These are phyloP conservation scores for Haberlea rhodopensis DNA, from an alignment of 257 asterid species.

Conservation along the genomic window DNA sequence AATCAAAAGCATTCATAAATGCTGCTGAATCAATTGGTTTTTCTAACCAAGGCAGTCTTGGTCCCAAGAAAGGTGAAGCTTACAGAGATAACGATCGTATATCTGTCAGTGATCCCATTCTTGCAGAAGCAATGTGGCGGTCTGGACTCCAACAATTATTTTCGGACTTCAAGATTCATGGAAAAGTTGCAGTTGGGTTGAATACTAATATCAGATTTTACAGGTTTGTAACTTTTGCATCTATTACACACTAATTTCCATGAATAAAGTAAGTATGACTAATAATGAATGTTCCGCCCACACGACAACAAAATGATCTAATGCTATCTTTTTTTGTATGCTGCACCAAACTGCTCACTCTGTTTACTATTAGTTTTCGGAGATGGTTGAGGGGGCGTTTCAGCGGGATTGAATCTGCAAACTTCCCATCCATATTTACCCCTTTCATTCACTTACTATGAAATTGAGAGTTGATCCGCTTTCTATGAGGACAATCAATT, in stretches of 20 bases:
- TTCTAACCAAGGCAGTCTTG: conserved; percentile 93
- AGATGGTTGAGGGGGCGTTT: too few relatives aligned
- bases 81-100: conserved; percentile 90
- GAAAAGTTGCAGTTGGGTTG: conserved; percentile 80
- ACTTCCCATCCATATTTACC: too few relatives aligned
- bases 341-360: not conserved
- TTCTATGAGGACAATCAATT: too few relatives aligned
- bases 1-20: conserved; percentile 71
- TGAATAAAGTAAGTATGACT: conserved; percentile 4
- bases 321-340: not conserved
- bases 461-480: too few relatives aligned
- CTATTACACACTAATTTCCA: conserved; percentile 1
- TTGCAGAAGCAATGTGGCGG: conserved; percentile 72
- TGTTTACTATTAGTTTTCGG: too few relatives aligned
- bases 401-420: too few relatives aligned
- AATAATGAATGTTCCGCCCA: not conserved
- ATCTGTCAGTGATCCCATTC: conserved; percentile 65
- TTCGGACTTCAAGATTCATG: conserved; percentile 68
- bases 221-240: conserved; percentile 46
- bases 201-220: conserved; percentile 84
- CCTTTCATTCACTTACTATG: too few relatives aligned
- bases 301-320: not conserved
- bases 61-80: conserved; percentile 88
- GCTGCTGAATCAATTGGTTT: conserved; percentile 84
- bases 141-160: conserved; percentile 67